Percentiles rank a stretch among this genome's conserved stretches.
Evolutionary conservation across 305 asterid species (phyloP).

Genomic region (Fraxinus ornus): DNA sequence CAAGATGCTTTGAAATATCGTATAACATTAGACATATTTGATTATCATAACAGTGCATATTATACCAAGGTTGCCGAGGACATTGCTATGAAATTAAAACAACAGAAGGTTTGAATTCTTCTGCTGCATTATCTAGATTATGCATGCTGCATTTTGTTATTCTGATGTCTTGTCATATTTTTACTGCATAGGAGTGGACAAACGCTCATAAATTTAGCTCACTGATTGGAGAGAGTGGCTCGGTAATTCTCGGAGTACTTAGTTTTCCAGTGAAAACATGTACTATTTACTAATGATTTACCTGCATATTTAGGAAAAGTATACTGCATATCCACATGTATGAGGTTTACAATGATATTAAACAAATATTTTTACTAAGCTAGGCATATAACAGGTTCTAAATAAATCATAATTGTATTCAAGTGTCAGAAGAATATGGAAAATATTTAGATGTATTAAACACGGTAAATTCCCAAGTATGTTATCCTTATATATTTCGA

Average conservation of each 20-base stretch:
- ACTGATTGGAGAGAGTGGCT: slow-evolving; percentile 28
- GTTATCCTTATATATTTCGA: background rate
- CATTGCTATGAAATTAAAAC: slow-evolving; percentile 41
- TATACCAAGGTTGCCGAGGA: slow-evolving; percentile 49
- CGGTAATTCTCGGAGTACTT: slow-evolving; percentile 30
- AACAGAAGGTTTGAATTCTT: slow-evolving; percentile 64
- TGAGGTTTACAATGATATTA: background rate
- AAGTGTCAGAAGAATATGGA: slow-evolving; percentile 15
- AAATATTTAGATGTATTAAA: background rate
- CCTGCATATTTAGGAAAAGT: slow-evolving; percentile 11
- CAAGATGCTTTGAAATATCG: slow-evolving; percentile 18
- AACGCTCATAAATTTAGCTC: slow-evolving; percentile 36
- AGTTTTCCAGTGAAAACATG: slow-evolving; percentile 2
- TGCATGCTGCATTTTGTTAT: slow-evolving; percentile 22
- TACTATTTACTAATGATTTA: slow-evolving; percentile 7
- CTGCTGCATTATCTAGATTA: slow-evolving; percentile 20
- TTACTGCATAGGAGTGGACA: slow-evolving; percentile 45
- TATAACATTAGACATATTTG: slow-evolving; percentile 26
- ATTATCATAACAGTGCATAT: slow-evolving; percentile 46
- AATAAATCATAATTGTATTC: background rate
- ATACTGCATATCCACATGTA: background rate
- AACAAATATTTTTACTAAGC: background rate
- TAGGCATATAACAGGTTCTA: slow-evolving; percentile 1
- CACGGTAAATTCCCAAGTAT: background rate
- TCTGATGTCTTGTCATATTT: slow-evolving; percentile 19